Conservation (phyloP, 2,329 filamentous ascomycete genomes). For the Corinectria fuckeliana region DNA sequence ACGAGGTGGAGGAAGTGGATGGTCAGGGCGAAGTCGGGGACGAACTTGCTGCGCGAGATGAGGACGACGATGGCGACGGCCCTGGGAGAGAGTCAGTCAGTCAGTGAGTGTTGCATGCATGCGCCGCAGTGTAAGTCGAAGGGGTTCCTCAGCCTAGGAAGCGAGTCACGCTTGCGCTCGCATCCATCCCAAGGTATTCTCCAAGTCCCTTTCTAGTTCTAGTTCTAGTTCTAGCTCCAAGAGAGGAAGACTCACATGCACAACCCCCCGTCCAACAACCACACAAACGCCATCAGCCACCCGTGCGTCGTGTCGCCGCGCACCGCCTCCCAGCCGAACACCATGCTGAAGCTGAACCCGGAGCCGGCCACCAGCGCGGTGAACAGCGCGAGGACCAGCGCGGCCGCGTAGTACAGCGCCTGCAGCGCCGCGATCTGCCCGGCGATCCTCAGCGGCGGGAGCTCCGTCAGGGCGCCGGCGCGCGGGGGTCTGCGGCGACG, state of each 20-base stretch:
- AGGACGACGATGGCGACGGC: constrained; percentile 83
- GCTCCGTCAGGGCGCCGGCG: constrained; percentile 64
- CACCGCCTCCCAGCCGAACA: constrained; percentile 65
- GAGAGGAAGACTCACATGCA: constrained; percentile 51
- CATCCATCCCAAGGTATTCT: neutral
- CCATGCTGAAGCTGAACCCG: constrained; percentile 58
- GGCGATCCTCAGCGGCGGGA: constrained; percentile 66
- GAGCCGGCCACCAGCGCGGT: constrained; percentile 64
- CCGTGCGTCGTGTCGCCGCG: constrained; percentile 68
- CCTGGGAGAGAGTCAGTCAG: constrained; percentile 56
- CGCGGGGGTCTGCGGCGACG: constrained; percentile 64
- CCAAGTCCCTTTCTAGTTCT: too few species aligned
- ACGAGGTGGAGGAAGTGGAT: constrained; percentile 84
- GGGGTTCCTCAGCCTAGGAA: neutral
- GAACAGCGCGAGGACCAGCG: constrained; percentile 62
- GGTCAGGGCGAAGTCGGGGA: constrained; percentile 92
- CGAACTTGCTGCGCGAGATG: constrained; percentile 88
- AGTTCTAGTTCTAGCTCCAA: too few species aligned
- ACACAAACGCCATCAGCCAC: constrained; percentile 65
- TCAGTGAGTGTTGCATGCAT: neutral
- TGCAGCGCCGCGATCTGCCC: constrained; percentile 65
- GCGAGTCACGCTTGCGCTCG: neutral
- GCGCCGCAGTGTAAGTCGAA: neutral
- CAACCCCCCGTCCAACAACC: constrained; percentile 62
- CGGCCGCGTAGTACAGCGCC: constrained; percentile 59